Evolutionary conservation across 176 grass and related monocot species (phyloP).

Genomic region (Oryza australiensis): DNA sequence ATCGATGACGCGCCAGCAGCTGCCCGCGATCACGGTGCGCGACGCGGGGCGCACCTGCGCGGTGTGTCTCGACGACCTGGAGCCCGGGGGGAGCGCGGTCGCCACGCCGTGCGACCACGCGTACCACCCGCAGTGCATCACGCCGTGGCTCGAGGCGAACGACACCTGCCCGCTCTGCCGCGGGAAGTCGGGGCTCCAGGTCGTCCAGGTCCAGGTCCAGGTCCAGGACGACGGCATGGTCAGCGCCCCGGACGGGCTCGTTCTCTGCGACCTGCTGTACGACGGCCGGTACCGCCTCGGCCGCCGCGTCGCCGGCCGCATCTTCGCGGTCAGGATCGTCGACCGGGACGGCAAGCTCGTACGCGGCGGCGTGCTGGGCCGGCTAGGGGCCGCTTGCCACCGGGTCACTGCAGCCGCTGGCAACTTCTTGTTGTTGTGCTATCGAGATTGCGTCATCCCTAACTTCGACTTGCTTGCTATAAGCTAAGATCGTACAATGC

Average conservation of each 20-base stretch:
- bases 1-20: not conserved
- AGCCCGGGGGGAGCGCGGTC: not conserved
- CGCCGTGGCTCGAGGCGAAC: constrained; percentile 4
- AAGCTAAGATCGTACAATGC: not conserved
- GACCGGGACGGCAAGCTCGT: not conserved
- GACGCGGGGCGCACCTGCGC: constrained; percentile 18
- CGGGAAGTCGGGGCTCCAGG: not conserved
- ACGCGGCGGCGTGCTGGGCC: too few relatives aligned
- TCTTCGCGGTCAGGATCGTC: not conserved
- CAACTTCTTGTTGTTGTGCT: not conserved
- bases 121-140: constrained; percentile 38
- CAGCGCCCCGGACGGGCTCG: constrained; percentile 21
- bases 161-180: constrained; percentile 39
- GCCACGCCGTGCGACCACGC: constrained; percentile 32
- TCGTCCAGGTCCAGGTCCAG: not conserved
- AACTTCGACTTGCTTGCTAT: not conserved
- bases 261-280: not conserved
- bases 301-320: not conserved
- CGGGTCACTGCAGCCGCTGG: not conserved
- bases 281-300: constrained; percentile 7
- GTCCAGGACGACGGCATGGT: not conserved
- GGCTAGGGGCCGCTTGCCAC: not conserved
- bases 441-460: not conserved
- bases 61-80: constrained; percentile 32
- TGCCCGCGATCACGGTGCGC: not conserved